Conservation (phyloP, 352 stramenopile genomes). For the Blastocystis sp. region DNA sequence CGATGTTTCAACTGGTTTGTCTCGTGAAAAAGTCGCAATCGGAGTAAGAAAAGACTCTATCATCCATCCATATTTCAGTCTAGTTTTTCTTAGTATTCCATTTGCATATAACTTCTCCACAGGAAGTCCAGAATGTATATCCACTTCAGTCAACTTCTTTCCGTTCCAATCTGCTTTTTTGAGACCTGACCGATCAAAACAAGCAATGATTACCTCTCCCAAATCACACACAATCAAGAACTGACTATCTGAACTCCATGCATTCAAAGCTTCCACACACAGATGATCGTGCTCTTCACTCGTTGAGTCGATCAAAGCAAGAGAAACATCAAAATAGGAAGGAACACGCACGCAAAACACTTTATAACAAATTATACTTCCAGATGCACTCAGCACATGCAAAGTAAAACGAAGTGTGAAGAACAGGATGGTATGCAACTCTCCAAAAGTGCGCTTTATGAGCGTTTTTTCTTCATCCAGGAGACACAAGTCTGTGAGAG, state of each 20-base stretch:
- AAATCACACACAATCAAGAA: background rate
- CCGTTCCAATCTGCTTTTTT: background rate
- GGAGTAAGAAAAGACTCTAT: background rate
- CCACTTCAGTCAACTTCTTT: background rate
- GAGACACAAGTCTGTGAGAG: background rate
- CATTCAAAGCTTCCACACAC: background rate
- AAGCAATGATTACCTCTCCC: background rate
- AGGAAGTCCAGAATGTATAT: too few species aligned
- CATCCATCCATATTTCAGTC: background rate
- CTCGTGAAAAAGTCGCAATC: background rate
- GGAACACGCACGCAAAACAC: background rate
- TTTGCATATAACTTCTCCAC: background rate
- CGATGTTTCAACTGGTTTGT: too few species aligned
- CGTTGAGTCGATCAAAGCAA: background rate
- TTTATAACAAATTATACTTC: background rate
- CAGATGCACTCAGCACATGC: background rate
- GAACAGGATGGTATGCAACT: background rate
- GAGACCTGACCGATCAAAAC: background rate
- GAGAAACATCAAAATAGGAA: background rate
- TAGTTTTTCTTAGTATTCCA: background rate
- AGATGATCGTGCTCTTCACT: background rate
- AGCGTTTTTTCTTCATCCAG: background rate
- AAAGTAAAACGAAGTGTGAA: conserved; percentile 10
- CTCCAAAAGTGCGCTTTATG: background rate
- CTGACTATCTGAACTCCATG: background rate